Conservation (phyloP, 345 rosid genomes). For the Syzygium oleosum region DNA sequence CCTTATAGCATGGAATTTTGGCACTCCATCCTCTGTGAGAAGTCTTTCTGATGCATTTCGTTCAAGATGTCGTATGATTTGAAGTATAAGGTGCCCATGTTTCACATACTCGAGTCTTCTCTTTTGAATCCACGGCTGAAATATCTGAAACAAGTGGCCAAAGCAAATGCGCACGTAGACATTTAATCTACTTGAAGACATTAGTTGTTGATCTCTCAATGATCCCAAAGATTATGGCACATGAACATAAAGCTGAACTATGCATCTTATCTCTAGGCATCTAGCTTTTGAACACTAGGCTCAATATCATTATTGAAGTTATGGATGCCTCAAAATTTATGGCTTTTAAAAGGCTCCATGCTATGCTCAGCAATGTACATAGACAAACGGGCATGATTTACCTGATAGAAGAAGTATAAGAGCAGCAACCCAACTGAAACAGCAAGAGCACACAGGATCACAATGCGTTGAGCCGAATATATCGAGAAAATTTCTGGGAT, state of each 20-base stretch:
- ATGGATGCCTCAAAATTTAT: background rate
- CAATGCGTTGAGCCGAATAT: slow-evolving; percentile 6
- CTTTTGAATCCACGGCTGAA: slow-evolving; percentile 30
- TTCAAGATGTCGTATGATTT: slow-evolving; percentile 15
- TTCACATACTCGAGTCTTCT: slow-evolving; percentile 25
- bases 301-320: background rate
- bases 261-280: background rate
- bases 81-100: slow-evolving; percentile 10
- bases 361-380: background rate
- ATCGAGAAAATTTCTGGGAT: slow-evolving; percentile 10
- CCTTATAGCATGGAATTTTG: slow-evolving; percentile 13
- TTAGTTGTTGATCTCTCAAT: background rate
- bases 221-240: background rate
- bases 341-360: background rate
- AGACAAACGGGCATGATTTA: background rate
- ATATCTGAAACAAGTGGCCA: slow-evolving; percentile 9
- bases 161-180: background rate
- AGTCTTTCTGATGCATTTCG: slow-evolving; percentile 13
- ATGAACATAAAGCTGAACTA: background rate
- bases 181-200: background rate
- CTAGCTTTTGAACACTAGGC: background rate
- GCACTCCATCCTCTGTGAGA: slow-evolving; percentile 18
- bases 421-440: slow-evolving; percentile 11
- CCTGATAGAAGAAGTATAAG: slow-evolving; percentile 28
- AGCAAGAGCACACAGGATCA: slow-evolving; percentile 13